A percentile compares a stretch with the other conserved stretches of the same genome.
Evolutionary conservation across 2,329 filamentous ascomycete species (phyloP).

Genomic region (Fusarium sp.): DNA sequence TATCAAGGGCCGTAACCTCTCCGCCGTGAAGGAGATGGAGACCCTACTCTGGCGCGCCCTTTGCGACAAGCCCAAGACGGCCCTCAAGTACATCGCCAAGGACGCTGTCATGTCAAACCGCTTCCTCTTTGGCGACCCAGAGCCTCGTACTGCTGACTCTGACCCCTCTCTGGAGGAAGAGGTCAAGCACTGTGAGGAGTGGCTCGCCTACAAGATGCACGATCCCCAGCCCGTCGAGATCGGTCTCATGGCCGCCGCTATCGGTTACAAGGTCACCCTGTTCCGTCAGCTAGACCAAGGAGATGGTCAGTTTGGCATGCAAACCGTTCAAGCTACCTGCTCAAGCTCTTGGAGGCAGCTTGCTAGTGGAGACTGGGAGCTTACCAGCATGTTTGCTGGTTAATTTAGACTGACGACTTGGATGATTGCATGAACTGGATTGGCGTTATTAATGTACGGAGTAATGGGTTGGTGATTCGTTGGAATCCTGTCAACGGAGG

Average conservation of each 20-base stretch:
- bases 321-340: slow-evolving; percentile 47
- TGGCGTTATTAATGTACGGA: slow-evolving; percentile 36
- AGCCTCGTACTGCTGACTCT: slow-evolving; percentile 45
- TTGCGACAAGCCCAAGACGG: slow-evolving; percentile 50
- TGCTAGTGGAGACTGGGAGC: slow-evolving; percentile 50
- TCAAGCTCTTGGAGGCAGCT: slow-evolving; percentile 51
- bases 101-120: slow-evolving; percentile 51
- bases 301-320: slow-evolving; percentile 42
- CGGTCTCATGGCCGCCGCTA: slow-evolving; percentile 49
- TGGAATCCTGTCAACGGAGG: slow-evolving; percentile 13
- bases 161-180: slow-evolving; percentile 49
- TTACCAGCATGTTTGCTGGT: slow-evolving; percentile 50
- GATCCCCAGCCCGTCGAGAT: slow-evolving; percentile 50
- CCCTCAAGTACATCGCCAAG: slow-evolving; percentile 50
- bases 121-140: slow-evolving; percentile 49
- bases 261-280: slow-evolving; percentile 47
- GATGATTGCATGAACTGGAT: slow-evolving; percentile 29
- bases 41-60: slow-evolving; percentile 51
- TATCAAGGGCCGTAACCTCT: slow-evolving; percentile 49
- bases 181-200: slow-evolving; percentile 49
- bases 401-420: slow-evolving; percentile 23
- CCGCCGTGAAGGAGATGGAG: slow-evolving; percentile 51
- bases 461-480: slow-evolving; percentile 32
- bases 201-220: slow-evolving; percentile 52
- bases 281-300: slow-evolving; percentile 48